A percentile compares a stretch with the other conserved stretches of the same genome.
Evolutionary conservation across 208 protist genomes (phyloP).

Genomic region (Wallacemonas sp.): DNA sequence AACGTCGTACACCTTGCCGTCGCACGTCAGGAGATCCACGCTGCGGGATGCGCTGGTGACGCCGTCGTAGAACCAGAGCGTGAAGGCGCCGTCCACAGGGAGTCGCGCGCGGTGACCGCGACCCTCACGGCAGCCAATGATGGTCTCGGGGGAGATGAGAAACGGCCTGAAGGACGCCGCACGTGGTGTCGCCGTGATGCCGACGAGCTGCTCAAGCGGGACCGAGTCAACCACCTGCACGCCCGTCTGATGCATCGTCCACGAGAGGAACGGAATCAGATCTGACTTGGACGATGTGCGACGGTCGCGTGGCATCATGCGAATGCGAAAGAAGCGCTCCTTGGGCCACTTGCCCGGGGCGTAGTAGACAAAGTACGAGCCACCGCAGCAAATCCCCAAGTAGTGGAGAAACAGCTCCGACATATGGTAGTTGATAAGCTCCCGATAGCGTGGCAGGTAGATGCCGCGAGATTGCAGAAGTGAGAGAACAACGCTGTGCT

Average conservation of each 20-base stretch:
- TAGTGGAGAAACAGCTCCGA: constrained; percentile 76
- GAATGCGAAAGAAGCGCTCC: constrained; percentile 75
- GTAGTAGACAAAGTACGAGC: constrained; percentile 83
- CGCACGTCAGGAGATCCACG: constrained; percentile 70
- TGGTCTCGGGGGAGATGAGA: constrained; percentile 37
- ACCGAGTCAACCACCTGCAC: constrained; percentile 56
- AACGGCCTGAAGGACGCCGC: constrained; percentile 57
- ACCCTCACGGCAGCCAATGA: constrained; percentile 63
- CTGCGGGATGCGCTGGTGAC: constrained; percentile 27
- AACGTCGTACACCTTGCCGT: constrained; percentile 66
- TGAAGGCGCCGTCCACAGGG: constrained; percentile 61
- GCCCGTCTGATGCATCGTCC: constrained; percentile 52
- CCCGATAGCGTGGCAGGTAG: constrained; percentile 45
- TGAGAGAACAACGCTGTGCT: constrained; percentile 55
- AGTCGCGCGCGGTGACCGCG: constrained; percentile 58
- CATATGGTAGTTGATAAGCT: constrained; percentile 87
- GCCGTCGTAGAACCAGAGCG: constrained; percentile 70
- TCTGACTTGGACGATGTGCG: constrained; percentile 22
- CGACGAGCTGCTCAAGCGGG: constrained; percentile 66
- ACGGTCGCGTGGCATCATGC: constrained; percentile 57
- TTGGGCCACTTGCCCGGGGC: constrained; percentile 45
- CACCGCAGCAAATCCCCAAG: constrained; percentile 52
- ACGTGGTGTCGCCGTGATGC: constrained; percentile 44
- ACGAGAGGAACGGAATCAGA: constrained; percentile 52
- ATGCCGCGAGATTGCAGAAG: constrained; percentile 69